These are phyloP conservation scores for Pseudocercospora vitis DNA, from an alignment of 2,329 filamentous ascomycete species.

Conservation along the genomic window DNA sequence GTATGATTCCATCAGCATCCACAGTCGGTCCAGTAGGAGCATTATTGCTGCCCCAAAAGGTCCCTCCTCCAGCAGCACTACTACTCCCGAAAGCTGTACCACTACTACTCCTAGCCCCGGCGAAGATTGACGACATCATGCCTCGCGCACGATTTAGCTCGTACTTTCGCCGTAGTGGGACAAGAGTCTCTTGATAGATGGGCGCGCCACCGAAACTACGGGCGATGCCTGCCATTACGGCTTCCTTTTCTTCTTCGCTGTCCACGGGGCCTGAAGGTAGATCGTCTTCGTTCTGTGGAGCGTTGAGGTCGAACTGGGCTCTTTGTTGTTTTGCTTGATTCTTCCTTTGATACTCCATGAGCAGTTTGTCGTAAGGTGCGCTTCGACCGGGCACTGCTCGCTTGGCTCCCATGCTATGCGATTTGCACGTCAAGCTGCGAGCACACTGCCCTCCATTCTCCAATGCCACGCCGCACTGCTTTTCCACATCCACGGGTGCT, in stretches of 20 bases:
- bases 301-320: constrained; percentile 91
- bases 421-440: constrained; percentile 84
- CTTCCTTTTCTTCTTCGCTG: constrained; percentile 88
- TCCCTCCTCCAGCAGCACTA: constrained; percentile 3
- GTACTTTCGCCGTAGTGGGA: constrained; percentile 56
- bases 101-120: constrained; percentile 26
- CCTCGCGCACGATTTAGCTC: constrained; percentile 64
- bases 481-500: constrained; percentile 88
- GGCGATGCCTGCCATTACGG: constrained; percentile 76
- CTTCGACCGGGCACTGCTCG: constrained; percentile 80
- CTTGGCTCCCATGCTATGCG: constrained; percentile 90
- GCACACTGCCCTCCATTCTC: constrained; percentile 84
- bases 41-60: constrained; percentile 15
- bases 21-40: constrained; percentile 16
- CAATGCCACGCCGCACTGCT: constrained; percentile 83
- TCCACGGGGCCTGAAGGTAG: constrained; percentile 76
- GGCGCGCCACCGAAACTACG: constrained; percentile 73
- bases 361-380: constrained; percentile 84
- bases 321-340: constrained; percentile 98
- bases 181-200: constrained; percentile 63
- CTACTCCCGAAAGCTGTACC: constrained; percentile 10
- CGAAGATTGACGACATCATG: constrained; percentile 61
- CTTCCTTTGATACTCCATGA: constrained; percentile 74
- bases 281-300: constrained; percentile 72
- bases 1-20: constrained; percentile 25